Percentiles rank a stretch among this genome's conserved stretches.
Conservation (phyloP, 2,329 filamentous ascomycete species). For the Raffaelea deltoideospora region DNA sequence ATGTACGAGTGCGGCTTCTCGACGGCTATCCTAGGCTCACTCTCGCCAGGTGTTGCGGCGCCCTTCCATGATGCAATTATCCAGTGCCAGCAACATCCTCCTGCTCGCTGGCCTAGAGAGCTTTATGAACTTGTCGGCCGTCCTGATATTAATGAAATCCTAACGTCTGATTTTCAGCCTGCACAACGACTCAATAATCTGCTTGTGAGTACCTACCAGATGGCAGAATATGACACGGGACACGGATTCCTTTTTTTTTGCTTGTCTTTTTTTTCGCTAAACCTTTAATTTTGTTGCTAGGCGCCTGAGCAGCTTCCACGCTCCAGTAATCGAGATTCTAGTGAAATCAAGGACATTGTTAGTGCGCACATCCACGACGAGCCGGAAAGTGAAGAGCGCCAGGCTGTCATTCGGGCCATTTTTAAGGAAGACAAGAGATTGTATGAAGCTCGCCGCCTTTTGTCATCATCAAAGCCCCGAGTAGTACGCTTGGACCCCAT, state of each 20-base stretch:
- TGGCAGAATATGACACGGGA: too few species aligned
- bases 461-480: constrained; percentile 74
- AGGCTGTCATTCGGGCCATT: constrained; percentile 68
- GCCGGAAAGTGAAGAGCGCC: constrained; percentile 68
- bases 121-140: constrained; percentile 65
- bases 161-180: constrained; percentile 32
- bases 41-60: constrained; percentile 72
- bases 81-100: constrained; percentile 71
- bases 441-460: constrained; percentile 66
- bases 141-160: constrained; percentile 60
- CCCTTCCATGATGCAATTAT: constrained; percentile 72
- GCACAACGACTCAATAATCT: neutral
- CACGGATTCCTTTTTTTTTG: too few species aligned
- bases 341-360: too few species aligned
- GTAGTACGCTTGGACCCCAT: constrained; percentile 63
- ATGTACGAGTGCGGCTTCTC: constrained; percentile 59
- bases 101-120: constrained; percentile 56
- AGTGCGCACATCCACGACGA: constrained; percentile 51
- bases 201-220: neutral
- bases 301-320: too few species aligned
- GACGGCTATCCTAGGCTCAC: constrained; percentile 54
- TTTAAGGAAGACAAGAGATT: constrained; percentile 86
- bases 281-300: neutral
- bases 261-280: neutral
- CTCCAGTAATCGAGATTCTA: too few species aligned